Conservation (phyloP, 176 grass and related monocot genomes). For the Paspalum notatum region DNA sequence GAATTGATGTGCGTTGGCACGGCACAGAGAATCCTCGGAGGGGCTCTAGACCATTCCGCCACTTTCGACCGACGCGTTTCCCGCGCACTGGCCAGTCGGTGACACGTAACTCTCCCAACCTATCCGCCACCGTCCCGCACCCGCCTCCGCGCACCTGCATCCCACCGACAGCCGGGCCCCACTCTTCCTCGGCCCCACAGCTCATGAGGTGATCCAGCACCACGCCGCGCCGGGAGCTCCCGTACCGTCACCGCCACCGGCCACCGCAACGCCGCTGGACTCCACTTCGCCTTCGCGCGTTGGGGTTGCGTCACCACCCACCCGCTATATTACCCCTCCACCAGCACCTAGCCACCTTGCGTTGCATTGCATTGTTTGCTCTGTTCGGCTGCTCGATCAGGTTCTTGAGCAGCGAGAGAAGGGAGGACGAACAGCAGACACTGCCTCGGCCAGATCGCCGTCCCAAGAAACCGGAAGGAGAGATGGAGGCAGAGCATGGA, state of each 20-base stretch:
- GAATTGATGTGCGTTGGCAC: too few species aligned
- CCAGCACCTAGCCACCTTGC: neutral
- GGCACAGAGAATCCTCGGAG: constrained; percentile 42
- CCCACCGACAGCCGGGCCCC: neutral
- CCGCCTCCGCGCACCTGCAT: rapidly evolving
- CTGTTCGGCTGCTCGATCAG: neutral
- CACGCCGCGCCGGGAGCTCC: too few species aligned
- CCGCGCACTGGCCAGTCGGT: constrained; percentile 40
- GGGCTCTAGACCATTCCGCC: constrained; percentile 52
- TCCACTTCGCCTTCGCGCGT: constrained; percentile 5
- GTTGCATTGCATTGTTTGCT: neutral
- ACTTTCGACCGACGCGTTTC: constrained; percentile 51
- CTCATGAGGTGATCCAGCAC: rapidly evolving
- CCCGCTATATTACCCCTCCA: constrained; percentile 46
- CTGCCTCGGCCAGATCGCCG: too few species aligned
- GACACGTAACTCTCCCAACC: constrained; percentile 42
- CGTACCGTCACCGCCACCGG: neutral
- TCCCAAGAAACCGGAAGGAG: neutral
- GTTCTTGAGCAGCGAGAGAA: neutral
- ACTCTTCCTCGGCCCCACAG: rapidly evolving
- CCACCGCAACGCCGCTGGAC: constrained; percentile 34
- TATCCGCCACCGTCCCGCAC: neutral
- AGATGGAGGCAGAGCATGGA: constrained; percentile 23
- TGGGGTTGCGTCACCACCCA: constrained; percentile 12
- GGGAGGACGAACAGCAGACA: too few species aligned